Conservation (phyloP, 805 yeast species). For the Debaryomyces castellii region DNA sequence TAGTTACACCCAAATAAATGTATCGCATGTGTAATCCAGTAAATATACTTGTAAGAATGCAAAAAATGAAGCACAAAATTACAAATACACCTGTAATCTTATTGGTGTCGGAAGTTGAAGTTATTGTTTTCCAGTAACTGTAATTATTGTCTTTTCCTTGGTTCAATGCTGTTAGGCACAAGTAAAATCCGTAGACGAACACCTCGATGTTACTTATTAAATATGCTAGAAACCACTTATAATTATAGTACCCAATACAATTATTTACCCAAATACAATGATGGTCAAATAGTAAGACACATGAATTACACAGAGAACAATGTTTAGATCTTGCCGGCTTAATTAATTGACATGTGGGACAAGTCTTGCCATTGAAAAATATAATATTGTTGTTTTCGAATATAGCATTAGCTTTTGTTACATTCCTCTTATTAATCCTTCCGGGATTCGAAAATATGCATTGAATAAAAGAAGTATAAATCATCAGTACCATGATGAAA, state of each 20-base stretch:
- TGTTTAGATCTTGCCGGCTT: constrained; percentile 67
- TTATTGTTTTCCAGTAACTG: constrained; percentile 21
- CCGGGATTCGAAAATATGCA: constrained; percentile 50
- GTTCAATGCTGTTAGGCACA: constrained; percentile 27
- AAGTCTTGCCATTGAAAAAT: constrained; percentile 45
- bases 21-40: constrained; percentile 46
- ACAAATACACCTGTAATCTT: constrained; percentile 43
- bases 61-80: constrained; percentile 37
- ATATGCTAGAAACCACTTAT: constrained; percentile 57
- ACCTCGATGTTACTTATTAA: constrained; percentile 46
- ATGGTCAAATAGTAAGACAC: constrained; percentile 53
- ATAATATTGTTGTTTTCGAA: constrained; percentile 51
- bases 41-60: constrained; percentile 38
- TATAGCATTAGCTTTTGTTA: constrained; percentile 6
- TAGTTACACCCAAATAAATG: constrained; percentile 67
- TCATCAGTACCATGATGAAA: constrained; percentile 24
- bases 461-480: constrained; percentile 34
- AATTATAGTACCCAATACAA: constrained; percentile 71
- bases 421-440: constrained; percentile 13
- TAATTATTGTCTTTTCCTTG: constrained; percentile 1
- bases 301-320: constrained; percentile 58
- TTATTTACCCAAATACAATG: constrained; percentile 70
- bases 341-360: constrained; percentile 46
- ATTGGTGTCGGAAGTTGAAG: constrained; percentile 28
- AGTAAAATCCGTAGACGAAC: constrained; percentile 40